These are phyloP conservation scores for Cystobasidiaceae sp. DNA, from an alignment of 1,284 basidiomycete genomes.

Conservation along the genomic window DNA sequence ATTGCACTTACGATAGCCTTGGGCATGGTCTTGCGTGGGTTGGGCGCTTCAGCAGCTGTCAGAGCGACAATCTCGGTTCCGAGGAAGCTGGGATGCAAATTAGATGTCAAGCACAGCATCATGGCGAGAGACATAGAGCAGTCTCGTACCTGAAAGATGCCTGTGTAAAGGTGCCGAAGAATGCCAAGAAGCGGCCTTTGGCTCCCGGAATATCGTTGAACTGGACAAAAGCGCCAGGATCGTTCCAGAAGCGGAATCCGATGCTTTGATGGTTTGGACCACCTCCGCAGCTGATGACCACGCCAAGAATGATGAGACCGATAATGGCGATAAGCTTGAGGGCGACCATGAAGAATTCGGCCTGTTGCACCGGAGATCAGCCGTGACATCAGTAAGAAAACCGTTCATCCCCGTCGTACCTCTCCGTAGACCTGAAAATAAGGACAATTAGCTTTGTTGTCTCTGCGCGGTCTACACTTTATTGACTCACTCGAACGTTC, in stretches of 20 bases:
- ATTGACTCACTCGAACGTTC: background rate
- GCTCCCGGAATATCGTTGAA: constrained; percentile 49
- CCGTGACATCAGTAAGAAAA: background rate
- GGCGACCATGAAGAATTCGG: constrained; percentile 52
- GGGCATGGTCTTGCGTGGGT: constrained; percentile 45
- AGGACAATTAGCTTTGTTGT: background rate
- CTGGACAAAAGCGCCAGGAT: constrained; percentile 38
- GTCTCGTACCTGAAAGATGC: constrained; percentile 75
- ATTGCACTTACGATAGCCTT: constrained; percentile 27
- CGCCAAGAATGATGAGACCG: constrained; percentile 57
- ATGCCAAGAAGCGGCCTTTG: constrained; percentile 39
- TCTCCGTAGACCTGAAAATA: background rate
- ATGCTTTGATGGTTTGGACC: constrained; percentile 51
- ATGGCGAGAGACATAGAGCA: background rate
- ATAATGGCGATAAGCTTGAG: constrained; percentile 57
- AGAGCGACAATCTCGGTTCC: constrained; percentile 67
- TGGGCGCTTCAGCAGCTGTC: constrained; percentile 46
- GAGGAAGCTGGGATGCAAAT: constrained; percentile 41
- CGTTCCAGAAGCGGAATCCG: constrained; percentile 33
- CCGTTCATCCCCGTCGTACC: background rate
- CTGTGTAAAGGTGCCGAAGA: constrained; percentile 36
- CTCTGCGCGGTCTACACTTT: background rate
- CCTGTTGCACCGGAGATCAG: background rate
- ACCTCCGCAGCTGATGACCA: constrained; percentile 48
- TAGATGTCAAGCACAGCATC: background rate